Base-by-base conservation (phyloP, 495 filamentous ascomycete genomes). In the Trichodelitschia bisporula region DNA sequence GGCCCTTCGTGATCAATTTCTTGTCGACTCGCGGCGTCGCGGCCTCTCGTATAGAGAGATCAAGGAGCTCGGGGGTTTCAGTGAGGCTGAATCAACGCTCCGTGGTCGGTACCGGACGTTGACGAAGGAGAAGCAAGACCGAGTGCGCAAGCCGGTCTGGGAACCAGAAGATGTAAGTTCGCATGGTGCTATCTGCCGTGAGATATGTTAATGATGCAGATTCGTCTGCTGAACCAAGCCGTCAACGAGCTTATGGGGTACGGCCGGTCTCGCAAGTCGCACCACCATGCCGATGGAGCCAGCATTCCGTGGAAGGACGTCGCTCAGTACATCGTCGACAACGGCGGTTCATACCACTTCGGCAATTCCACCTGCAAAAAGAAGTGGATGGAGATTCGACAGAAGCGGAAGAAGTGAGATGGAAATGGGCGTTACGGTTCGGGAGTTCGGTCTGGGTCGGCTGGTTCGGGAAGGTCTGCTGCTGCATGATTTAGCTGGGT, bases 321-420 rank as follows among this genome's bases (percentile, higher is more conserved):
- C 2, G 62, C 69, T 1, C 61, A 76, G 36, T 72, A 75, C 35
- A 86, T 93, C 27, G 49, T 49, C 32, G 41, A 43, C 1, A 45
- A 73, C 35, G 83, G 79, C 11, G 82, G 78, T 0, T 72, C 67
- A 2, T 92, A 91, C 45, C 62, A 58, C 27, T 93, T 91, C 47
- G 80, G 78, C 1, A 70, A 80, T 46, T 68, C 77, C 2, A 91
- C 82, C 0, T 84, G 77, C 42, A 78, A 79, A 47, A 89, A 78
- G 57, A 77, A 79, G 44, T 93, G 71, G 61, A 29, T 10, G n/a
- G 19, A 31, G 26, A 30, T 39, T 19, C 32, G 36, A 24, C 6
- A 24, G 6, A 24, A 24, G 21, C 6, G 21, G 6, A n/a, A n/a
- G n/a, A n/a, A n/a, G n/a, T n/a, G 6, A 24, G 6, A 24, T 6